Conservation (phyloP, 2,329 filamentous ascomycete genomes). For the Apiospora marii region DNA sequence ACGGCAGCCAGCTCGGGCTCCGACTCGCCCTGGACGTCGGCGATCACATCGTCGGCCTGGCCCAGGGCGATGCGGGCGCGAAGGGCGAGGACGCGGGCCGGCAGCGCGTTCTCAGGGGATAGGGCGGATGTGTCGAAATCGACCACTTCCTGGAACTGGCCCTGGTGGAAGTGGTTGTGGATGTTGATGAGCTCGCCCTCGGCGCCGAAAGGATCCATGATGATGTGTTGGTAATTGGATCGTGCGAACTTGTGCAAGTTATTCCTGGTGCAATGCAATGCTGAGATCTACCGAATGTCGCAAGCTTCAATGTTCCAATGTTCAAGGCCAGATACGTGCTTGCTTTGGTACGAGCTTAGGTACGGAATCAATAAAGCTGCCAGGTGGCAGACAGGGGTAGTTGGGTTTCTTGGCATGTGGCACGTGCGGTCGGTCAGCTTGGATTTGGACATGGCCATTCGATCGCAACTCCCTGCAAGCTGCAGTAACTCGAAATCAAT, state of each 20-base stretch:
- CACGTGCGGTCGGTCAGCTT: neutral
- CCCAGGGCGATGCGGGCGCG: slow-evolving; percentile 86
- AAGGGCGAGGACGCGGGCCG: slow-evolving; percentile 79
- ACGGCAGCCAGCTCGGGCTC: slow-evolving; percentile 81
- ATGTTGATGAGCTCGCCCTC: slow-evolving; percentile 77
- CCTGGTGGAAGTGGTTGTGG: slow-evolving; percentile 76
- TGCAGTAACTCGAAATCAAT: neutral
- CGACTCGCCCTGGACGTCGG: slow-evolving; percentile 69
- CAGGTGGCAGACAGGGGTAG: slow-evolving; percentile 13
- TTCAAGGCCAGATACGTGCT: slow-evolving; percentile 18
- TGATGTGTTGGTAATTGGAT: neutral
- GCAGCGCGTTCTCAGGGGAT: slow-evolving; percentile 78
- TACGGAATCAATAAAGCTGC: slow-evolving; percentile 4
- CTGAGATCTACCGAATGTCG: neutral
- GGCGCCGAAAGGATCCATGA: slow-evolving; percentile 74
- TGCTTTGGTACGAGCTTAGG: neutral
- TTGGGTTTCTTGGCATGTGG: neutral
- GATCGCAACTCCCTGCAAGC: neutral
- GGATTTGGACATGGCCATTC: neutral
- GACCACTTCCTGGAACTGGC: slow-evolving; percentile 86
- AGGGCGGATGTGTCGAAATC: slow-evolving; percentile 85
- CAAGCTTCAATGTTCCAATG: slow-evolving; percentile 3
- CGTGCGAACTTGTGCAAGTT: neutral
- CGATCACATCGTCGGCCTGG: slow-evolving; percentile 75
- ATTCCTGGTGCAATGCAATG: neutral